Evolutionary conservation across 805 yeast genomes (phyloP).

Genomic region (Kockiozyma suomiensis): DNA sequence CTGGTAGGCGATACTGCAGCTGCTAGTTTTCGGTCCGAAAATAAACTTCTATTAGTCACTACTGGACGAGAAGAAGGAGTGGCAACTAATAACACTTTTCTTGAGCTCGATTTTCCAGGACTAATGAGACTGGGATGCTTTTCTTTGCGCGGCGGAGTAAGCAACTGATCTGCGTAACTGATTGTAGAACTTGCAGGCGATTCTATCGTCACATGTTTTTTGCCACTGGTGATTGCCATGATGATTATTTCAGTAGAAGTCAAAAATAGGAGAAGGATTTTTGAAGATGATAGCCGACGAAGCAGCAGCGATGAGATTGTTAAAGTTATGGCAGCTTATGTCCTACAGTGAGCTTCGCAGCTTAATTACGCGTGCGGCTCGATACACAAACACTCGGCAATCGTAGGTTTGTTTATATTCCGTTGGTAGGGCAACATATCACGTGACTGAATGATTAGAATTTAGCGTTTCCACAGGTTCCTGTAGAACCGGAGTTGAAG

Average conservation of each 20-base stretch:
- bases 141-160: constrained; percentile 7
- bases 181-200: background rate
- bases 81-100: constrained; percentile 10
- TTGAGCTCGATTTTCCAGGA: background rate
- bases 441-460: background rate
- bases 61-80: constrained; percentile 6
- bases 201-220: background rate
- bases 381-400: background rate
- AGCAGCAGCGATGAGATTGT: background rate
- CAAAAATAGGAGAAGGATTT: too few species aligned
- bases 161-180: background rate
- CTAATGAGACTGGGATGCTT: background rate
- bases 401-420: constrained; percentile 4
- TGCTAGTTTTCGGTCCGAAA: constrained; percentile 4
- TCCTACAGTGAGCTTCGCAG: background rate
- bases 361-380: constrained; percentile 8
- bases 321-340: too few species aligned
- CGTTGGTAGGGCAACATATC: constrained; percentile 5
- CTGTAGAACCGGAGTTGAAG: background rate
- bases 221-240: background rate
- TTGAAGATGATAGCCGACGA: too few species aligned
- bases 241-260: background rate
- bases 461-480: background rate
- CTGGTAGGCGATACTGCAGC: background rate
- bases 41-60: background rate